Evolutionary conservation across 495 filamentous ascomycete genomes (phyloP).

Genomic region (Letharia lupina): DNA sequence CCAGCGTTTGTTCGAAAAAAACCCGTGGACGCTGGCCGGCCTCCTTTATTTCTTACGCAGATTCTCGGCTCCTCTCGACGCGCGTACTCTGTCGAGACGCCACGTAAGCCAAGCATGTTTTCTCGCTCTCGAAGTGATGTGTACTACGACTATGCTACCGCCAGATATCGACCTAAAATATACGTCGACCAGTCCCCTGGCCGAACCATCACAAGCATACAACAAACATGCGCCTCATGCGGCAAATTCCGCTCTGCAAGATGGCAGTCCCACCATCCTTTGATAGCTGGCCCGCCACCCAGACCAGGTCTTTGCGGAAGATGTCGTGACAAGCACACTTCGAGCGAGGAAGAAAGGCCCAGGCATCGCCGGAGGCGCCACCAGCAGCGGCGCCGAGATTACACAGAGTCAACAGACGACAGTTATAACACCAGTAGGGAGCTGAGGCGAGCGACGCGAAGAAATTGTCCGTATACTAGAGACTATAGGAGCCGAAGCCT

Average conservation of each 20-base stretch:
- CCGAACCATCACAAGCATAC: slow-evolving; percentile 3
- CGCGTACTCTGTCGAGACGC: slow-evolving; percentile 5
- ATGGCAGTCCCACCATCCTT: slow-evolving; percentile 21
- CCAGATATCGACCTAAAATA: slow-evolving; percentile 7
- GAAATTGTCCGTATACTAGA: not conserved
- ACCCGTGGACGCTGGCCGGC: not conserved
- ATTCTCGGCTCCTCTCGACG: slow-evolving; percentile 3
- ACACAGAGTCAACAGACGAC: slow-evolving; percentile 17
- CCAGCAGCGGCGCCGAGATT: slow-evolving; percentile 9
- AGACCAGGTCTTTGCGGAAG: slow-evolving; percentile 19
- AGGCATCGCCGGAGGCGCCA: slow-evolving; percentile 9
- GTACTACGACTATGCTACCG: slow-evolving; percentile 11
- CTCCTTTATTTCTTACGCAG: slow-evolving; percentile 3
- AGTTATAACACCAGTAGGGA: slow-evolving; percentile 7
- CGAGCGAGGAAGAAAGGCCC: slow-evolving; percentile 20
- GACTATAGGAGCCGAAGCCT: not conserved
- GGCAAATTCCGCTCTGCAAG: slow-evolving; percentile 24
- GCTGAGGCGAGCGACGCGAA: slow-evolving; percentile 2
- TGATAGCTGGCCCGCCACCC: slow-evolving; percentile 17
- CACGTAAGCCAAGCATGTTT: slow-evolving; percentile 7
- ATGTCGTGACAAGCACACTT: slow-evolving; percentile 23
- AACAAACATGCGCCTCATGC: slow-evolving; percentile 23
- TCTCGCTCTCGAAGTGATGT: not conserved
- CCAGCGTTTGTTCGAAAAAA: slow-evolving; percentile 20
- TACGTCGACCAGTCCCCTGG: not conserved